These are phyloP conservation scores for Galerina sulciceps DNA, from an alignment of 768 basidiomycete genomes.

Conservation along the genomic window DNA sequence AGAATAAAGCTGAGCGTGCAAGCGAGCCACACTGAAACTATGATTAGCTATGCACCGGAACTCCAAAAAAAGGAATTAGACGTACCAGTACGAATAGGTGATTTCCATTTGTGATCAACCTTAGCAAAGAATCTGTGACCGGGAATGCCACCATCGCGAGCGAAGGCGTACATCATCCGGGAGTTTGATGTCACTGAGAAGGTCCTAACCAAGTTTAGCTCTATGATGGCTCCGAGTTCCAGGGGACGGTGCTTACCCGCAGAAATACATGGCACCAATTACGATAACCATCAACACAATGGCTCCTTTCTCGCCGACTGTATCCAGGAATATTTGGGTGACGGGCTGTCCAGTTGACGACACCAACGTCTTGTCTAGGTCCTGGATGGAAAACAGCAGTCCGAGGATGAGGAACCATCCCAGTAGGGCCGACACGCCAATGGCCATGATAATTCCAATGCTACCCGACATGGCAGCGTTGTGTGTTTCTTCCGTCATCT, in stretches of 20 bases:
- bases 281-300: slow-evolving; percentile 77
- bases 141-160: slow-evolving; percentile 75
- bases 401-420: slow-evolving; percentile 79
- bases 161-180: slow-evolving; percentile 84
- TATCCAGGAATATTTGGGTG: slow-evolving; percentile 78
- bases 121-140: slow-evolving; percentile 69
- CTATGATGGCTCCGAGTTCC: not conserved
- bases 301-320: slow-evolving; percentile 73
- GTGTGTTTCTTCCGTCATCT: slow-evolving; percentile 83
- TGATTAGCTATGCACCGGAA: slow-evolving; percentile 2
- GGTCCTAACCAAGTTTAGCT: slow-evolving; percentile 41
- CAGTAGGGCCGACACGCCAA: slow-evolving; percentile 71
- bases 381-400: slow-evolving; percentile 78
- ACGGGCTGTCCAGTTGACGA: slow-evolving; percentile 71
- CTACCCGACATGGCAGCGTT: slow-evolving; percentile 71
- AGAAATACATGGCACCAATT: slow-evolving; percentile 76
- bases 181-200: slow-evolving; percentile 83
- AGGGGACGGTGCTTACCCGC: slow-evolving; percentile 47
- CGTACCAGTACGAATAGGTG: slow-evolving; percentile 71
- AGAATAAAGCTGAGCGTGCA: slow-evolving; percentile 78
- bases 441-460: slow-evolving; percentile 71
- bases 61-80: not conserved
- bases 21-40: slow-evolving; percentile 72
- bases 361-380: slow-evolving; percentile 56
- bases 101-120: slow-evolving; percentile 60